Percentiles rank a stretch among this genome's conserved stretches.
Conservation (phyloP, 2,329 filamentous ascomycete species). For the Clarireedia paspali region DNA sequence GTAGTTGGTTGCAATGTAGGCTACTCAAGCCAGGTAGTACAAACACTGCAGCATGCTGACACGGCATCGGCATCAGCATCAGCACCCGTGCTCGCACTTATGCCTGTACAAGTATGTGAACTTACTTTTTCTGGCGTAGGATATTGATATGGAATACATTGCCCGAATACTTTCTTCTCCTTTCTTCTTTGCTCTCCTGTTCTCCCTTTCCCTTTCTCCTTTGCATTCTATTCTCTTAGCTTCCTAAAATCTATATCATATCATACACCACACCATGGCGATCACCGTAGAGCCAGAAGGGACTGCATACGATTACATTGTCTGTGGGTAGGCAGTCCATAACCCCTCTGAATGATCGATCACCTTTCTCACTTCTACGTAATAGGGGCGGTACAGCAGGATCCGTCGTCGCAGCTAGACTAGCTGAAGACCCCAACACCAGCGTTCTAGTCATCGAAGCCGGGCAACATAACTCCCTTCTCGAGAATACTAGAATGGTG, state of each 20-base stretch:
- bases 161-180: too few relatives aligned
- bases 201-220: too few relatives aligned
- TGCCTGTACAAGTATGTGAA: too few relatives aligned
- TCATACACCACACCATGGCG: slow-evolving; percentile 1
- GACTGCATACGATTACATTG: slow-evolving; percentile 22
- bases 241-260: neutral
- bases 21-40: too few relatives aligned
- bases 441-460: slow-evolving; percentile 42
- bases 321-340: slow-evolving; percentile 20
- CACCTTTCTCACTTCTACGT: neutral
- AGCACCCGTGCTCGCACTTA: too few relatives aligned
- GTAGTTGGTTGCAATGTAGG: too few relatives aligned
- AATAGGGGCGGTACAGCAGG: slow-evolving; percentile 40
- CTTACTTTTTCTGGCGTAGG: too few relatives aligned
- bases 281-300: slow-evolving; percentile 13
- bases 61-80: too few relatives aligned
- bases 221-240: neutral
- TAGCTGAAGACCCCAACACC: slow-evolving; percentile 43
- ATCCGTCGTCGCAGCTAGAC: slow-evolving; percentile 41
- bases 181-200: too few relatives aligned
- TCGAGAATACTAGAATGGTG: slow-evolving; percentile 44
- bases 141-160: too few relatives aligned
- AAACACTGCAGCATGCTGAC: too few relatives aligned
- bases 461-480: slow-evolving; percentile 35
- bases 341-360: neutral